phyloP scores from a whole-genome alignment of 305 asterid genomes.

The Fraxinus albicans region DNA sequence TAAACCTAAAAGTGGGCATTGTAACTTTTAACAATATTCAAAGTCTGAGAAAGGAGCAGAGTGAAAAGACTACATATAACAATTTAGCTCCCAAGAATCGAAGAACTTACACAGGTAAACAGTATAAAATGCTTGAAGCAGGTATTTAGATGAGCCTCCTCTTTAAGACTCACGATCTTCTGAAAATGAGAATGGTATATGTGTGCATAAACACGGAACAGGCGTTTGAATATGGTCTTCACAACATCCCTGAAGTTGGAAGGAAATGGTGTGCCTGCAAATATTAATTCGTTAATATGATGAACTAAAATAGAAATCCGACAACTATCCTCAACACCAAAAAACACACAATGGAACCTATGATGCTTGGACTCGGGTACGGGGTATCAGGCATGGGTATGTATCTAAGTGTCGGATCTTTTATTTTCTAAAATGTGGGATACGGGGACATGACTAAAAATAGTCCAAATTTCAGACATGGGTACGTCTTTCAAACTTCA shows the following conservation, averaged over 20 bases:
- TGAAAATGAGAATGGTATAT: conserved; percentile 92
- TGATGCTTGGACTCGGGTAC: no score
- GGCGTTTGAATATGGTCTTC: conserved; percentile 92
- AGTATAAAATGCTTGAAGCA: conserved; percentile 96
- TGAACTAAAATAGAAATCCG: background rate
- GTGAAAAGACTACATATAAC: background rate
- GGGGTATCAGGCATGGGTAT: no score
- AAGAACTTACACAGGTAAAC: conserved; percentile 72
- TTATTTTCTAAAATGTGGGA: no score
- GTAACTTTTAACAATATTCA: background rate
- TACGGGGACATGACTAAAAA: no score
- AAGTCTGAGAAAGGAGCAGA: background rate
- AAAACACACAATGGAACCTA: background rate
- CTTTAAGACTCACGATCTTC: conserved; percentile 94
- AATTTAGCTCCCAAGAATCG: background rate
- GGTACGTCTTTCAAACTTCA: no score
- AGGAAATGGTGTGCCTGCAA: conserved; percentile 88
- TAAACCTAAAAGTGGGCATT: background rate
- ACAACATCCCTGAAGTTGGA: conserved; percentile 90
- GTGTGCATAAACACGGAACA: conserved; percentile 96
- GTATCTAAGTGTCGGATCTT: no score
- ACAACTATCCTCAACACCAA: background rate
- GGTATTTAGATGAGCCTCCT: conserved; percentile 96
- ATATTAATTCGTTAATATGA: conserved; percentile 20
- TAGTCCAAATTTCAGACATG: no score